A percentile compares a stretch with the other conserved stretches of the same genome.
These are phyloP conservation scores for Flaveria brownii DNA, from an alignment of 129 eudicot species.

Conservation along the genomic window DNA sequence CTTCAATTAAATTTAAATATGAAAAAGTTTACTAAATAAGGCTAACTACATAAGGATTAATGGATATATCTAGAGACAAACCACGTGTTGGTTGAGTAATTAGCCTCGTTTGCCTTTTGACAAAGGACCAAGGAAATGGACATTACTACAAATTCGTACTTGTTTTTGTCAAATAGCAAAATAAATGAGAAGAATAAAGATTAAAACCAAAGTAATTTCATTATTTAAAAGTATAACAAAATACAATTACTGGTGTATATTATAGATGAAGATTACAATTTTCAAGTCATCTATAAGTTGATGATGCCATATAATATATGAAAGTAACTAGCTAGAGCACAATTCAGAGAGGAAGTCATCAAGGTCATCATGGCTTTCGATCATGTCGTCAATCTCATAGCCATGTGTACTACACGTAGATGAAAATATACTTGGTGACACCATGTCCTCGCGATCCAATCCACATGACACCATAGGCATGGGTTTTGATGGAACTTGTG, in stretches of 20 bases:
- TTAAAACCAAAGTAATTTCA: too few relatives aligned
- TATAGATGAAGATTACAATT: background rate
- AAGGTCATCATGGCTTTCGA: constrained; percentile 3
- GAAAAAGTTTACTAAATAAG: too few relatives aligned
- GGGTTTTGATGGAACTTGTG: constrained; percentile 14
- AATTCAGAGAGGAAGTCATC: constrained; percentile 22
- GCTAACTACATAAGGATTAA: too few relatives aligned
- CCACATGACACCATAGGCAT: constrained; percentile 13
- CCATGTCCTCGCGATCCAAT: background rate
- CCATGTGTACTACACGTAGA: background rate
- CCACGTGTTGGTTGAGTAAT: too few relatives aligned
- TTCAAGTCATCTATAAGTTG: background rate
- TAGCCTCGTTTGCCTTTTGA: too few relatives aligned
- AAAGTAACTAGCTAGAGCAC: background rate
- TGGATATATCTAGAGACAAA: too few relatives aligned
- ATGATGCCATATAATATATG: background rate
- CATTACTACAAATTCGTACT: too few relatives aligned
- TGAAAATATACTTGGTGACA: constrained; percentile 7
- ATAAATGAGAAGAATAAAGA: too few relatives aligned
- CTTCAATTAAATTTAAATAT: too few relatives aligned
- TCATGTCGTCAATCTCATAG: constrained; percentile 17
- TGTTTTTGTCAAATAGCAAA: too few relatives aligned
- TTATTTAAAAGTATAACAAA: background rate
- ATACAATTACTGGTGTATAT: background rate
- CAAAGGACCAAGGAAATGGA: too few relatives aligned